Percentiles rank a stretch among this genome's conserved stretches.
These are phyloP conservation scores for Setaria italica DNA, from an alignment of 202 grass and related monocot genomes.

Conservation along the genomic window DNA sequence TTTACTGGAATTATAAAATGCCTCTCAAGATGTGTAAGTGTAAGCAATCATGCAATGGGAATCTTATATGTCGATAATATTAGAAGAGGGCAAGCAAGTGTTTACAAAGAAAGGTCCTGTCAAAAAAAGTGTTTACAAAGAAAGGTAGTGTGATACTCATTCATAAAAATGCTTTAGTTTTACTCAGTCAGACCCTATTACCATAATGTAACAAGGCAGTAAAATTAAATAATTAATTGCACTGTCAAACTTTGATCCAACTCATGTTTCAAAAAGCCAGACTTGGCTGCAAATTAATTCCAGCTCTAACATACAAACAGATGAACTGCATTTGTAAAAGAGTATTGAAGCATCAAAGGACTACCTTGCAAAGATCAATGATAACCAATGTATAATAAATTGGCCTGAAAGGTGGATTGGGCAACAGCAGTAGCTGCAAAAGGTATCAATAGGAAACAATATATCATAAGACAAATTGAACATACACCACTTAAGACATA, in stretches of 20 bases:
- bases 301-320: constrained; percentile 13
- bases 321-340: neutral
- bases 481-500: neutral
- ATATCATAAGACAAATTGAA: constrained; percentile 26
- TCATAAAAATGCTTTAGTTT: neutral
- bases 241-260: neutral
- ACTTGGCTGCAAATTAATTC: constrained; percentile 17
- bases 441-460: constrained; percentile 42
- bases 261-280: neutral
- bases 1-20: constrained; percentile 5
- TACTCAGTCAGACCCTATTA: neutral
- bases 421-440: constrained; percentile 88
- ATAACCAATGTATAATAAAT: constrained; percentile 98
- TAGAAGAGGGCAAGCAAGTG: neutral
- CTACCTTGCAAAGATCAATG: constrained; percentile 99
- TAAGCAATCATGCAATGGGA: constrained; percentile 8
- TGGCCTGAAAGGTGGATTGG: constrained; percentile 94
- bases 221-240: constrained; percentile 21
- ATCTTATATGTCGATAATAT: neutral
- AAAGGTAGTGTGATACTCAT: neutral
- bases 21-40: neutral
- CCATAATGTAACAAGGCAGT: neutral
- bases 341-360: constrained; percentile 33
- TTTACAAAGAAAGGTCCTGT: too few species aligned
- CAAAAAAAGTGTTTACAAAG: too few species aligned